Conservation (phyloP, 495 filamentous ascomycete species). For the Hyphodiscus hymeniophilus region DNA sequence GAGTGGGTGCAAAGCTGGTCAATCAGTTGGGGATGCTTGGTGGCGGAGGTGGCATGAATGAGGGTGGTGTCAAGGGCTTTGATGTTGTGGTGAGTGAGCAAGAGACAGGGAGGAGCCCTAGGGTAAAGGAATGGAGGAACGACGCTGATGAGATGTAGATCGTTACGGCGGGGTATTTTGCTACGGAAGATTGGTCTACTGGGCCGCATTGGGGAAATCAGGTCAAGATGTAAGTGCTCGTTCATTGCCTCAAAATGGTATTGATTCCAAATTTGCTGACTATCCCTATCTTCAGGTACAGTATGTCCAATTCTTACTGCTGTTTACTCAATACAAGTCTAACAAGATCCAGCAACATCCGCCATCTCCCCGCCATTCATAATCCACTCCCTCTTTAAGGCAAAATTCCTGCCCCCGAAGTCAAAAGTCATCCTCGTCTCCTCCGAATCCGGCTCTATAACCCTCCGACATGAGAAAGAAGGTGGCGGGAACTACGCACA, state of each 20-base stretch:
- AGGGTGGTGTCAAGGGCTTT: constrained; percentile 30
- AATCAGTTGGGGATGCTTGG: constrained; percentile 28
- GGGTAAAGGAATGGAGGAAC: background rate
- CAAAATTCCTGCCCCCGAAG: constrained; percentile 36
- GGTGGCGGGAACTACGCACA: constrained; percentile 68
- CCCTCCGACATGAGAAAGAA: constrained; percentile 55
- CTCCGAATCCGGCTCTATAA: constrained; percentile 61
- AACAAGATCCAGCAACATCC: constrained; percentile 33
- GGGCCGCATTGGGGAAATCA: constrained; percentile 56
- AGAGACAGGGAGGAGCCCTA: no score
- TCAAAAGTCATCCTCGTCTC: constrained; percentile 59
- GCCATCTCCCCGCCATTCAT: constrained; percentile 60
- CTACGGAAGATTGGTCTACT: constrained; percentile 50
- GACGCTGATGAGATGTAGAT: constrained; percentile 28
- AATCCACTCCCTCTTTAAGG: constrained; percentile 50
- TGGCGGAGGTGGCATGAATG: constrained; percentile 15
- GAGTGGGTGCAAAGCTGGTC: constrained; percentile 33
- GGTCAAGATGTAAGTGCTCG: constrained; percentile 52
- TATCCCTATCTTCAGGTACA: no score
- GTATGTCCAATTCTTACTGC: background rate
- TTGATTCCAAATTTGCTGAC: no score
- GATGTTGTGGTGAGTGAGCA: constrained; percentile 43
- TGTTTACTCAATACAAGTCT: background rate
- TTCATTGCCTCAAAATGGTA: no score
- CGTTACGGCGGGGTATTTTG: constrained; percentile 63